Percentiles rank a stretch among this genome's conserved stretches.
These are phyloP conservation scores for Pleurotus tuoliensis DNA, from an alignment of 768 basidiomycete species.

Conservation along the genomic window DNA sequence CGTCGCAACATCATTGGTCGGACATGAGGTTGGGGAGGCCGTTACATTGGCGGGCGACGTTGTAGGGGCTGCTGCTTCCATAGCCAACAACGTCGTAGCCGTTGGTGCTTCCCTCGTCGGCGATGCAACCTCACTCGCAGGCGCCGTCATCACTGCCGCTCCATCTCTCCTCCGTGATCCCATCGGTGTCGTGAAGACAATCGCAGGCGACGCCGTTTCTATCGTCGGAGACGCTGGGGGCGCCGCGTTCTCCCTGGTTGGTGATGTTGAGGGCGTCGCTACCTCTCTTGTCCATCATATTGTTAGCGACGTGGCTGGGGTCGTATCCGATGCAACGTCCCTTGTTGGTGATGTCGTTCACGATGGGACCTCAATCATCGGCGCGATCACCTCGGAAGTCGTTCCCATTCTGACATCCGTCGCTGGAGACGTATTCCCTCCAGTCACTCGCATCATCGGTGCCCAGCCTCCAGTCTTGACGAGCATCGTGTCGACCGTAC, in stretches of 20 bases:
- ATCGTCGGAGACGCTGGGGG: neutral
- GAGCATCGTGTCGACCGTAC: neutral
- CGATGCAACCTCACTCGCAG: neutral
- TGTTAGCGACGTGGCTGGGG: neutral
- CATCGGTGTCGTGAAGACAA: neutral
- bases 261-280: neutral
- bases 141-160: neutral
- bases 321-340: neutral
- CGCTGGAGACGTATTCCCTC: neutral
- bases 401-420: neutral
- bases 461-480: neutral
- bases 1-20: conserved; percentile 1
- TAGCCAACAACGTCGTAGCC: neutral
- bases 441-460: neutral
- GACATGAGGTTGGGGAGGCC: neutral
- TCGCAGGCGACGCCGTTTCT: conserved; percentile 4
- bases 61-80: neutral
- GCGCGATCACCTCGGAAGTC: neutral
- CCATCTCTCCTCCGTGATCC: conserved; percentile 10
- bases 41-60: neutral
- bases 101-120: neutral
- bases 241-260: conserved; percentile 3
- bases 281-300: neutral
- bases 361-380: neutral
- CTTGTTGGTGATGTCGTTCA: neutral